Base-by-base conservation (phyloP, 371 early-diverging fungal species). In the Circinella umbellata region DNA sequence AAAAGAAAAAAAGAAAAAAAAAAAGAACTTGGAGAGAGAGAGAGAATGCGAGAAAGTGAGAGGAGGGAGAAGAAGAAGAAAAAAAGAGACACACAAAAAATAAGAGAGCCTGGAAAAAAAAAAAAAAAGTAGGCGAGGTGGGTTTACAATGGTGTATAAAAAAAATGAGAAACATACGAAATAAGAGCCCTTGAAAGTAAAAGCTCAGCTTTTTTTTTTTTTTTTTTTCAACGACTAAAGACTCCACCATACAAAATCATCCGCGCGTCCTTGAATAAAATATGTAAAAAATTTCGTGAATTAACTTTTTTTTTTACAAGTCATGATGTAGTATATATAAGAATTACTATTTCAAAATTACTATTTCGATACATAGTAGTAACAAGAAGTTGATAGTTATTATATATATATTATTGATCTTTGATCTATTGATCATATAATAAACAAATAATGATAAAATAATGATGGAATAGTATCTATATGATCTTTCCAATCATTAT, bases 111-210 rank as follows among this genome's bases (percentile, higher is more conserved):
- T 57, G 57, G 57, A 57, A 57, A 57, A 69, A 72, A 69, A 72
- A 70, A 39, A 39, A 42, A 42, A 42, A 42, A 70, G 70, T 70
- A 69, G 65, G 73, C 74, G 65, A 70, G 71, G 69, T 63, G 64
- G 47, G 69, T 63, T 61, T 67, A 70, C 59, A 63, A 42, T 69
- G 66, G 17, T 61, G 67, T 64, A 67, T 64, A 64, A 47, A 27
- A 27, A 27, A 70, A 69, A 73, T 70, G 48, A 67, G 75, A 75
- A 75, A 75, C 75, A 51, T 71, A 71, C 57, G 61, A 64, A 75
- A 75, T 75, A 57, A 71, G 71, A 74, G 48, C 51, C 59, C 20
- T 64, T 57, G 57, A 34, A 57, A 51, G 51, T 17, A 8, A 27
- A 37, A 64, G 59, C 53, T 54, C 71, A 63, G 42, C 46, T 55